A percentile compares a stretch with the other conserved stretches of the same genome.
Evolutionary conservation across 805 yeast genomes (phyloP).

Genomic region (Kluyveromyces dobzhanskii): DNA sequence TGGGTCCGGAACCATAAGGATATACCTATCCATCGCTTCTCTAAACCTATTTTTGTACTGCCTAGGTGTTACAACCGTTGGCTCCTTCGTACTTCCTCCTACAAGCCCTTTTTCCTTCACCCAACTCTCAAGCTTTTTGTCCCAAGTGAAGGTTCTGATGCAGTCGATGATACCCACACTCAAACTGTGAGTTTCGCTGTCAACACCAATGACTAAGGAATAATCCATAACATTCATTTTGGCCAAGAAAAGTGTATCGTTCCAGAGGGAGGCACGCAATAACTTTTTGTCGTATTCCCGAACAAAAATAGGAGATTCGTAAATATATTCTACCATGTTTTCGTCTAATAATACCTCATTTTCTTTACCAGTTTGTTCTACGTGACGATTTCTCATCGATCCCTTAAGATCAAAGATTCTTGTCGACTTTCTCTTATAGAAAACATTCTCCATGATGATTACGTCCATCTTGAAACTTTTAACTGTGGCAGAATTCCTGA

Average conservation of each 20-base stretch:
- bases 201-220: constrained; percentile 89
- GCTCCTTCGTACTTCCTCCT: constrained; percentile 80
- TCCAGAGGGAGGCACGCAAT: constrained; percentile 83
- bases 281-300: constrained; percentile 84
- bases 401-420: constrained; percentile 95
- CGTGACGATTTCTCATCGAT: constrained; percentile 95
- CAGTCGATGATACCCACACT: constrained; percentile 94
- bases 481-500: constrained; percentile 68
- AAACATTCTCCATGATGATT: constrained; percentile 90
- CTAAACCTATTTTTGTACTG: constrained; percentile 91
- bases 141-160: constrained; percentile 97
- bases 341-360: constrained; percentile 93
- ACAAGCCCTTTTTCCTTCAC: constrained; percentile 92
- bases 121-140: constrained; percentile 96
- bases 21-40: constrained; percentile 96
- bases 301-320: constrained; percentile 91
- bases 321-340: constrained; percentile 96
- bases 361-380: constrained; percentile 89
- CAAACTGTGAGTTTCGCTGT: constrained; percentile 53
- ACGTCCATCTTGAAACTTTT: constrained; percentile 81
- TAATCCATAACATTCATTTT: constrained; percentile 99
- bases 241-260: constrained; percentile 86
- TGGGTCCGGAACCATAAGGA: constrained; percentile 84
- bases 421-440: constrained; percentile 71
- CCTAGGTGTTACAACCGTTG: constrained; percentile 94